Evolutionary conservation across 495 filamentous ascomycete genomes (phyloP).

Genomic region (Penicillium crystallinum): DNA sequence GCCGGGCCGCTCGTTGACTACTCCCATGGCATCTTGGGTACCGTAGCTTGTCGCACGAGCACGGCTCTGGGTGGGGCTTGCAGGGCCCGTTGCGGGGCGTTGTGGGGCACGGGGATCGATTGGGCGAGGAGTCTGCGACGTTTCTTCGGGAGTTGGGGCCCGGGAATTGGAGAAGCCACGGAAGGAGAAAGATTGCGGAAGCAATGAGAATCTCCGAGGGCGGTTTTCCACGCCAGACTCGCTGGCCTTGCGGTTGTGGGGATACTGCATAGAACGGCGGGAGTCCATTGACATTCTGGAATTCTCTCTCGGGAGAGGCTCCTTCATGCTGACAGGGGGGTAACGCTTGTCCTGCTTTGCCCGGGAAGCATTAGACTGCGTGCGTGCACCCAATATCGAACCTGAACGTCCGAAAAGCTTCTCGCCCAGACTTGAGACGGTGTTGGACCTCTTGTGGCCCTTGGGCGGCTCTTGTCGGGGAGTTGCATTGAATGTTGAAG

Average conservation of each 20-base stretch:
- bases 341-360: constrained; percentile 48
- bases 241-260: constrained; percentile 72
- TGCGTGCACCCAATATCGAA: constrained; percentile 65
- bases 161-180: constrained; percentile 46
- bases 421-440: constrained; percentile 72
- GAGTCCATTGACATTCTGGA: constrained; percentile 77
- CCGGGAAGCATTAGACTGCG: constrained; percentile 33
- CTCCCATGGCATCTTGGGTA: constrained; percentile 32
- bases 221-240: constrained; percentile 75
- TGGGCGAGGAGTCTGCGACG: constrained; percentile 26
- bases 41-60: constrained; percentile 35
- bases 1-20: constrained; percentile 28
- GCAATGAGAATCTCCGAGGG: constrained; percentile 68
- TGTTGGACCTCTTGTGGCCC: constrained; percentile 89
- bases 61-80: constrained; percentile 13
- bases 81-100: constrained; percentile 33
- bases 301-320: constrained; percentile 48
- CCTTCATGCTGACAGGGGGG: constrained; percentile 76
- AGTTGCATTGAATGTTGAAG: constrained; percentile 40
- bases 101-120: constrained; percentile 23
- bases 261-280: constrained; percentile 69
- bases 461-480: constrained; percentile 48
- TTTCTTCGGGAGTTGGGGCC: constrained; percentile 38
- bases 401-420: constrained; percentile 75
- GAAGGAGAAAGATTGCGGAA: constrained; percentile 70